A percentile compares a stretch with the other conserved stretches of the same genome.
Evolutionary conservation across 2,329 filamentous ascomycete species (phyloP).

Genomic region (Pestalotiopsis sp.): DNA sequence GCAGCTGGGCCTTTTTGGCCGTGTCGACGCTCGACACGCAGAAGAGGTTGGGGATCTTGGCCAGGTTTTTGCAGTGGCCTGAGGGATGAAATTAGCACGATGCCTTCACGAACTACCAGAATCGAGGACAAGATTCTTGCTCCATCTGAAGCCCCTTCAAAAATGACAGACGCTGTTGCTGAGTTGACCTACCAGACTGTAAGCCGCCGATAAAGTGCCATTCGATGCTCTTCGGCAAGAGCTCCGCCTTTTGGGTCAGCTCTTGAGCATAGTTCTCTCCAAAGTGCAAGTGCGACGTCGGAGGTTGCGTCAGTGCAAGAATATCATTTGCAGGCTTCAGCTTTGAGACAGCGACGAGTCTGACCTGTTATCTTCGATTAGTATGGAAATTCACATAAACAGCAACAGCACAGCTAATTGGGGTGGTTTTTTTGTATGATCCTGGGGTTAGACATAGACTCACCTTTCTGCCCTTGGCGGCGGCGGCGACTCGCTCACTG

Average conservation of each 20-base stretch:
- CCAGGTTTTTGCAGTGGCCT: slow-evolving; percentile 89
- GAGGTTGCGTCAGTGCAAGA: slow-evolving; percentile 73
- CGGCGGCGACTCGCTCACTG: slow-evolving; percentile 56
- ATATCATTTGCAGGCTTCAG: slow-evolving; percentile 93
- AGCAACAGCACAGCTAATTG: not conserved
- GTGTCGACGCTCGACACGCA: slow-evolving; percentile 90
- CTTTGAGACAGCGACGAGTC: slow-evolving; percentile 94
- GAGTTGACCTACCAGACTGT: slow-evolving; percentile 63
- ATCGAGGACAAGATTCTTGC: not conserved
- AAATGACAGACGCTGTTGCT: not conserved
- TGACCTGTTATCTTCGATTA: slow-evolving; percentile 57
- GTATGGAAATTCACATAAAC: not conserved
- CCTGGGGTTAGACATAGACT: slow-evolving; percentile 25
- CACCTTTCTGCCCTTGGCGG: slow-evolving; percentile 56
- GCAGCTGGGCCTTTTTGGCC: slow-evolving; percentile 80
- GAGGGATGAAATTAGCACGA: slow-evolving; percentile 1
- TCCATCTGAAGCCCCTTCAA: not conserved
- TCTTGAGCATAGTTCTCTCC: slow-evolving; percentile 97
- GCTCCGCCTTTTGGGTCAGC: slow-evolving; percentile 78
- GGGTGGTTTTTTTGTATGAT: not conserved
- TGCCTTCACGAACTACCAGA: not conserved
- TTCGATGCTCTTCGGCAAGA: slow-evolving; percentile 74
- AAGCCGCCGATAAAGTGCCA: slow-evolving; percentile 98
- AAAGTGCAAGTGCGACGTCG: slow-evolving; percentile 72
- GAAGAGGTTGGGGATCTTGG: slow-evolving; percentile 86